Base-by-base conservation (phyloP, 306 rosid genomes). In the Betula pendula region DNA sequence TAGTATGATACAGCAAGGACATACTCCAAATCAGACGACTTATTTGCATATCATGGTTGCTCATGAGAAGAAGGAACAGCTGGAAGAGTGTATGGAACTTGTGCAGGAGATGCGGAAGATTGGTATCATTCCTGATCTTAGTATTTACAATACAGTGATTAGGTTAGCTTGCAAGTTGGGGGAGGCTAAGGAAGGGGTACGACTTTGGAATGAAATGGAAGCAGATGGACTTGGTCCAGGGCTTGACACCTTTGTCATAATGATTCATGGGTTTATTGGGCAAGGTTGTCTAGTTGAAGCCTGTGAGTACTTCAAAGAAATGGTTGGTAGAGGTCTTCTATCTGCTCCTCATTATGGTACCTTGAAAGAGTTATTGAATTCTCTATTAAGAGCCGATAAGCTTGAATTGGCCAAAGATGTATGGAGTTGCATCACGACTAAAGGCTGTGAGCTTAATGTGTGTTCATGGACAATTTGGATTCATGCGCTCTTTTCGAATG, bases 391-490 rank as follows among this genome's bases (percentile, higher is more conserved):
- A 81, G 93, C 86, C 50, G 89, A 82, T 27, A 93, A 88, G 89
- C 92, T 93, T 76, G 97, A 91, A 76, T 71, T 93, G 89, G 97
- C 96, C 22, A 90, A 93, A 79, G 96, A 91, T 86, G 76, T 86
- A 68, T 91, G 97, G 97, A 81, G 84, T 85, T 88, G 89, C 72
- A 80, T 93, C 14, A 82, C 81, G 68, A 74, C 75, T 70, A 83
- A 77, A 67, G 90, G 89, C 47, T 83, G 96, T 70, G 92, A 88
- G 50, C 79, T 93, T 70, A 88, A 93, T 78, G 92, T 80, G 74
- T 78, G 17, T 80, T 93, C 93, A 14, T 93, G 97, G 92, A 93
- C 98, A 48, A 91, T 93, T 63, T 93, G 97, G 97, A 91, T 93
- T 83, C 96, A 91, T 69, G 90, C 93, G 4, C 86, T 93, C 77